Percentiles rank a stretch among this genome's conserved stretches.
Evolutionary conservation across 139 green algal species (phyloP).

Genomic region (Monoraphidium neglectum): DNA sequence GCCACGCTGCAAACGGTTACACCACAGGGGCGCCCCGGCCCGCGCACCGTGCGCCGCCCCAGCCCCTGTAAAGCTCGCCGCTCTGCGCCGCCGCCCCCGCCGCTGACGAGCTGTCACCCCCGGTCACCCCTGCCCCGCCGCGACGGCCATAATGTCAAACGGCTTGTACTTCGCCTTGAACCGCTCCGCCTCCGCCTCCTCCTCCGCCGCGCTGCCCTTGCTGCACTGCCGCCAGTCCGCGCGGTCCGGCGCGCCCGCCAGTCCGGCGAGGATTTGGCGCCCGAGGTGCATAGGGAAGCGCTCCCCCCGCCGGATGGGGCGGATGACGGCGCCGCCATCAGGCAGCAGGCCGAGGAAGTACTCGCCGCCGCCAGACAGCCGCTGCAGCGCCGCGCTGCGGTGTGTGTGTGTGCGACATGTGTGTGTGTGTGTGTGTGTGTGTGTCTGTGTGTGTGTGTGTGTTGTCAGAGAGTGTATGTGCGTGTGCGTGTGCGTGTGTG

Average conservation of each 20-base stretch:
- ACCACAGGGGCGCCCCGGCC: too few relatives aligned
- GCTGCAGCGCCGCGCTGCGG: conserved; percentile 32
- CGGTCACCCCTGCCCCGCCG: too few relatives aligned
- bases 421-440: too few relatives aligned
- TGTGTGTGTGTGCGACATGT: neutral
- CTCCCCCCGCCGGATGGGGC: conserved; percentile 66
- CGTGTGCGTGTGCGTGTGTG: too few relatives aligned
- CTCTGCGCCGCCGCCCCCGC: too few relatives aligned
- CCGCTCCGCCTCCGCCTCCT: conserved; percentile 55
- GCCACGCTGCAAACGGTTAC: too few relatives aligned
- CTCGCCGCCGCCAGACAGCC: conserved; percentile 68
- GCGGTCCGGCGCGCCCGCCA: conserved; percentile 68
- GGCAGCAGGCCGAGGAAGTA: conserved; percentile 83
- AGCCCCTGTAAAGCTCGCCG: too few relatives aligned
- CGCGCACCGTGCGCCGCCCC: too few relatives aligned
- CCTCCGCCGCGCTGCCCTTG: conserved; percentile 50
- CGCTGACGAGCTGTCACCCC: too few relatives aligned
- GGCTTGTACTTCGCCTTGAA: conserved; percentile 83
- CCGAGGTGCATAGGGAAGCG: conserved; percentile 80
- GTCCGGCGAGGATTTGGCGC: conserved; percentile 70
- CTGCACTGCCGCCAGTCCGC: conserved; percentile 87
- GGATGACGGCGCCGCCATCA: conserved; percentile 76
- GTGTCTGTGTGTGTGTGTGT: too few relatives aligned
- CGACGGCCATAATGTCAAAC: conserved; percentile 60
- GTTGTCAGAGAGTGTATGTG: too few relatives aligned